phyloP scores from a whole-genome alignment of 306 rosid species.

The Lotus japonicus region DNA sequence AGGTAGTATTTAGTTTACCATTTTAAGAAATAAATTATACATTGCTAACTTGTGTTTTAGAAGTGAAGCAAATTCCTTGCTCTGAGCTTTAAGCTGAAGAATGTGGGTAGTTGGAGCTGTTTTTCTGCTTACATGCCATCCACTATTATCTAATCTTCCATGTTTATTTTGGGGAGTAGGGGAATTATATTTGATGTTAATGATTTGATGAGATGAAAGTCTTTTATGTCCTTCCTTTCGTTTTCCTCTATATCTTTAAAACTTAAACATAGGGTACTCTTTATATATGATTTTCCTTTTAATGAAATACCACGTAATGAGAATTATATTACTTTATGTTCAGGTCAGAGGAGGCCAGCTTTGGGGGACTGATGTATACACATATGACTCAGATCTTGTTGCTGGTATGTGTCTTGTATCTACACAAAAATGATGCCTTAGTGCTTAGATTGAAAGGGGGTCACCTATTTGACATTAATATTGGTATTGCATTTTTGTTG shows the following conservation, averaged over 20 bases:
- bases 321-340: constrained; percentile 27
- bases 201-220: constrained; percentile 6
- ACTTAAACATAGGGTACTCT: not conserved
- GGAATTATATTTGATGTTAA: not conserved
- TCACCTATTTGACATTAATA: not conserved
- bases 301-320: constrained; percentile 16
- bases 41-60: not conserved
- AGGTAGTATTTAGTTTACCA: not conserved
- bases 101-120: not conserved
- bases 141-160: not conserved
- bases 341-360: constrained; percentile 99
- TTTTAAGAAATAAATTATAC: not conserved
- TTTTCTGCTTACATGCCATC: not conserved
- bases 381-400: constrained; percentile 92
- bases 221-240: not conserved
- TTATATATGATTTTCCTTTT: not conserved
- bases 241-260: not conserved
- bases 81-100: not conserved
- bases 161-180: not conserved
- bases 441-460: not conserved
- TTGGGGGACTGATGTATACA: constrained; percentile 98
- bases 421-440: not conserved
- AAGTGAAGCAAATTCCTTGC: not conserved
- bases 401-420: constrained; percentile 50
- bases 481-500: constrained; percentile 28